These are phyloP conservation scores for Cercospora citrullina DNA, from an alignment of 2,329 filamentous ascomycete genomes.

Conservation along the genomic window DNA sequence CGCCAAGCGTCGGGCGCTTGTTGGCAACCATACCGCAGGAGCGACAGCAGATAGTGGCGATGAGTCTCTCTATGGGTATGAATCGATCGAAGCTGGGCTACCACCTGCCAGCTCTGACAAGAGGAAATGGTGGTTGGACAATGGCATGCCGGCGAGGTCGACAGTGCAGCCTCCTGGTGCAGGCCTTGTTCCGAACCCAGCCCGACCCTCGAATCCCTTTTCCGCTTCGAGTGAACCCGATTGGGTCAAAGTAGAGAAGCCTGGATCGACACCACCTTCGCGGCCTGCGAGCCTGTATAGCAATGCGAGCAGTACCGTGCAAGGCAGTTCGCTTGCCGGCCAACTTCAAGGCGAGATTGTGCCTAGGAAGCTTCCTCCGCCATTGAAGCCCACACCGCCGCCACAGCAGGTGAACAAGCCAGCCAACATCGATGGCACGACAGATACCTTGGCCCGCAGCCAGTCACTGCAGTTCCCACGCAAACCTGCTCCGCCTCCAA, in stretches of 20 bases:
- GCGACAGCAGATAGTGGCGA: constrained; percentile 67
- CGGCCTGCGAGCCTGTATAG: constrained; percentile 25
- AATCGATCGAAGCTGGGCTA: constrained; percentile 76
- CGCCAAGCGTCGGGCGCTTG: constrained; percentile 62
- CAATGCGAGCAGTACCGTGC: constrained; percentile 15
- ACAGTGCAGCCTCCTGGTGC: constrained; percentile 65
- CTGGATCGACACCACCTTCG: constrained; percentile 27
- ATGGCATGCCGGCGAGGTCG: constrained; percentile 71
- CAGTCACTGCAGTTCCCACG: constrained; percentile 33
- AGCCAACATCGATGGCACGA: constrained; percentile 11
- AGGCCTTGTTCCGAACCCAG: constrained; percentile 67
- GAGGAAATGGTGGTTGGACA: constrained; percentile 66
- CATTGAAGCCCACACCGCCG: constrained; percentile 13
- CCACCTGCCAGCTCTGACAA: constrained; percentile 63
- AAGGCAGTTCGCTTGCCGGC: background rate
- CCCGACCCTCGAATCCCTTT: constrained; percentile 80
- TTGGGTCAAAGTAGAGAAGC: constrained; percentile 64
- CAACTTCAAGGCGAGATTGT: constrained; percentile 10
- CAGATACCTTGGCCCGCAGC: constrained; percentile 15
- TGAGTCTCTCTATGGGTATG: constrained; percentile 78
- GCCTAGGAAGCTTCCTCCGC: constrained; percentile 26
- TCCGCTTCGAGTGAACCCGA: constrained; percentile 71
- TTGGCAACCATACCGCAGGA: constrained; percentile 62
- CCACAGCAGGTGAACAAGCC: constrained; percentile 4
- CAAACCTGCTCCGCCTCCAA: constrained; percentile 40